Evolutionary conservation across 345 rosid species (phyloP).

Genomic region (Nephelium lappaceum): DNA sequence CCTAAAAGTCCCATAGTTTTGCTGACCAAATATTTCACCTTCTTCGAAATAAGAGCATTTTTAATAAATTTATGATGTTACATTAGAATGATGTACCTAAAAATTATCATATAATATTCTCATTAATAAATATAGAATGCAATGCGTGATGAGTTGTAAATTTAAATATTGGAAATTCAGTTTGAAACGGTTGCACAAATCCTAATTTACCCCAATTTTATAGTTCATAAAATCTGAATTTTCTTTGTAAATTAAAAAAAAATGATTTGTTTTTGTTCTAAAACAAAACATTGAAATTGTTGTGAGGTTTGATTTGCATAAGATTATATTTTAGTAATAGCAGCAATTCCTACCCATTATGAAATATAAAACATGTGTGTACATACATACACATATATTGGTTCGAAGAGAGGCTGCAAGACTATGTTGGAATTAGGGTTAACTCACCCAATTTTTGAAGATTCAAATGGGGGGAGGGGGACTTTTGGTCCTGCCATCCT

Average conservation of each 20-base stretch:
- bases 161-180: too few species aligned
- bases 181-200: not conserved
- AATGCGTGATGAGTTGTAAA: too few species aligned
- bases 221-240: not conserved
- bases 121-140: too few species aligned
- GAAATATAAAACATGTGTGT: not conserved
- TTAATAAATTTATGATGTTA: too few species aligned
- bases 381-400: not conserved
- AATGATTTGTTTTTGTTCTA: not conserved
- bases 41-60: not conserved
- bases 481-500: not conserved
- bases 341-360: not conserved
- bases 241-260: not conserved
- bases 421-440: not conserved
- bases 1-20: constrained; percentile 8
- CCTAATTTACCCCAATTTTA: too few species aligned
- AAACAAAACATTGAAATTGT: not conserved
- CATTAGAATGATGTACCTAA: too few species aligned
- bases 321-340: too few species aligned
- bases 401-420: not conserved
- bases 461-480: not conserved
- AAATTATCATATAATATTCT: too few species aligned
- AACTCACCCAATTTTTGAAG: not conserved
- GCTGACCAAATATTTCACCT: not conserved
- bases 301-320: too few species aligned